Percentiles rank a stretch among this genome's conserved stretches.
Conservation (phyloP, 2,329 filamentous ascomycete species). For the Cyclaneusma minus region DNA sequence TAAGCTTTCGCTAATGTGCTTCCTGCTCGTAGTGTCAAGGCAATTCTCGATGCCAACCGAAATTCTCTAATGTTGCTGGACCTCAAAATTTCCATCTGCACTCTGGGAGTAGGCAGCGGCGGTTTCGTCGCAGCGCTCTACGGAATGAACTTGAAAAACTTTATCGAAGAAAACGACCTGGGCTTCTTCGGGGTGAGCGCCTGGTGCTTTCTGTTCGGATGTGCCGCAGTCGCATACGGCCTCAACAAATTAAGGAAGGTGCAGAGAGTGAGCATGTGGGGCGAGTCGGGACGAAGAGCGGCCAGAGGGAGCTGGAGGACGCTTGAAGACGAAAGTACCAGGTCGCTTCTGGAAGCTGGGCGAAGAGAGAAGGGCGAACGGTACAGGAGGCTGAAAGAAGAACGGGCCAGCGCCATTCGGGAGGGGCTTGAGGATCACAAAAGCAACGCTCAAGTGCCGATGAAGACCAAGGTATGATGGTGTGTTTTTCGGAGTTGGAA, state of each 20-base stretch:
- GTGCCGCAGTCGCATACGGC: conserved; percentile 70
- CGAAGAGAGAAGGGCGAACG: too few species aligned
- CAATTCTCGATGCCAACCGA: conserved; percentile 93
- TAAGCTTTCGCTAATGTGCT: neutral
- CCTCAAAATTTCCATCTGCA: conserved; percentile 90
- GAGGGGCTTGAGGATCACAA: too few species aligned
- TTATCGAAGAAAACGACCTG: conserved; percentile 83
- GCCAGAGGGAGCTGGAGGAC: conserved; percentile 11
- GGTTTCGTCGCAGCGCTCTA: conserved; percentile 98
- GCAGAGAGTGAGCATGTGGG: conserved; percentile 73
- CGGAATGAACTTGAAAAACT: conserved; percentile 98
- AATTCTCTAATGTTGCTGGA: conserved; percentile 97
- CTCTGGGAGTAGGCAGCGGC: conserved; percentile 83
- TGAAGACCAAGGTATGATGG: too few species aligned
- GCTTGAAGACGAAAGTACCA: conserved; percentile 6
- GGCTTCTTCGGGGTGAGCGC: conserved; percentile 68
- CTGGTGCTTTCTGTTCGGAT: conserved; percentile 55
- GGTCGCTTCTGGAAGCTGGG: conserved; percentile 10
- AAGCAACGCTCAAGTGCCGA: too few species aligned
- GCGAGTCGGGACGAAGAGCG: conserved; percentile 13
- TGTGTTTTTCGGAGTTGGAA: too few species aligned
- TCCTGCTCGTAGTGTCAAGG: conserved; percentile 57
- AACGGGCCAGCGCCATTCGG: conserved; percentile 1
- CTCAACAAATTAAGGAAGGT: conserved; percentile 71
- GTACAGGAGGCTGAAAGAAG: conserved; percentile 4